Evolutionary conservation across 495 filamentous ascomycete species (phyloP).

Genomic region (Neurospora sp.): DNA sequence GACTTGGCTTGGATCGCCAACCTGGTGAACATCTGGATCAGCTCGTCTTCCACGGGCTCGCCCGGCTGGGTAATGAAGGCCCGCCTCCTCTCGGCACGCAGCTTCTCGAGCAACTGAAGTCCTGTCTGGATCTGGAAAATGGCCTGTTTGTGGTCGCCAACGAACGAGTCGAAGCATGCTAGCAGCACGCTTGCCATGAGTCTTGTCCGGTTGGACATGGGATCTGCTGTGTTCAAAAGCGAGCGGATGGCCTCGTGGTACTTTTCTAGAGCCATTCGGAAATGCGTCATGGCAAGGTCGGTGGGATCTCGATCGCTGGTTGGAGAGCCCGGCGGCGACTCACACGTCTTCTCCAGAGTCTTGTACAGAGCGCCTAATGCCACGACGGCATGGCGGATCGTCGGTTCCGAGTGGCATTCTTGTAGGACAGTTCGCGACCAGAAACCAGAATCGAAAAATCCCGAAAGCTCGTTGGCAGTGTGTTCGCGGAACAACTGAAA

Average conservation of each 20-base stretch:
- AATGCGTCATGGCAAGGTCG: conserved; percentile 30
- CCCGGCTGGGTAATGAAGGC: conserved; percentile 27
- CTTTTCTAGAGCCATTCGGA: conserved; percentile 34
- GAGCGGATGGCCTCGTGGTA: conserved; percentile 34
- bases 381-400: conserved; percentile 55
- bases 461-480: conserved; percentile 48
- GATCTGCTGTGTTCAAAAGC: conserved; percentile 23
- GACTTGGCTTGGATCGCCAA: conserved; percentile 49
- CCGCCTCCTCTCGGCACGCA: conserved; percentile 29
- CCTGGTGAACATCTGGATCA: conserved; percentile 47
- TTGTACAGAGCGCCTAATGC: conserved; percentile 56
- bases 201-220: conserved; percentile 29
- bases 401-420: conserved; percentile 49
- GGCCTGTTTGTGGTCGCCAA: conserved; percentile 39
- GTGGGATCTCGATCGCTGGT: conserved; percentile 14
- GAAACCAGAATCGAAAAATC: conserved; percentile 52
- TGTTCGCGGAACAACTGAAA: conserved; percentile 51
- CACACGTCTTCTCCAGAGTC: conserved; percentile 42
- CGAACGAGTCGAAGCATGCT: conserved; percentile 42
- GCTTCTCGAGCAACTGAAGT: conserved; percentile 31
- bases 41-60: conserved; percentile 45
- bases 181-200: conserved; percentile 40
- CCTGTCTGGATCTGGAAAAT: conserved; percentile 37
- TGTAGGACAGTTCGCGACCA: conserved; percentile 50
- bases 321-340: conserved; percentile 37